Evolutionary conservation across 2,329 filamentous ascomycete species (phyloP).

Genomic region (Epichloe coenophiala): DNA sequence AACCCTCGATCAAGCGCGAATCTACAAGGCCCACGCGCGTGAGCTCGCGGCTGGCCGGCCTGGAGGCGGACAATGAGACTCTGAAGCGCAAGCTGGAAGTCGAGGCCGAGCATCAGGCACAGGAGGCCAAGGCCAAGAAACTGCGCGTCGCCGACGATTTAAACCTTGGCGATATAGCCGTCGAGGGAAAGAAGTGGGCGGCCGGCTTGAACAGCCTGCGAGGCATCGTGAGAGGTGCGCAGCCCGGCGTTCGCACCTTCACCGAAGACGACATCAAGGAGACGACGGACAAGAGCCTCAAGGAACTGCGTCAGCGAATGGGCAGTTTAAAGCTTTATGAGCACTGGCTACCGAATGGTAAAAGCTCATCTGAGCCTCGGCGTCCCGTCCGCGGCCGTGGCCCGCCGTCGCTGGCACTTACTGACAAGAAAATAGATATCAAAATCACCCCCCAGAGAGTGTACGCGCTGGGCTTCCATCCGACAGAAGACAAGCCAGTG

Average conservation of each 20-base stretch:
- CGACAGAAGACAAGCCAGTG: conserved; percentile 70
- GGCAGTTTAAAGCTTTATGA: conserved; percentile 67
- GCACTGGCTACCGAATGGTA: conserved; percentile 67
- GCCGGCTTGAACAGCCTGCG: conserved; percentile 52
- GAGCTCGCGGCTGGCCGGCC: conserved; percentile 44
- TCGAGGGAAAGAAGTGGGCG: conserved; percentile 68
- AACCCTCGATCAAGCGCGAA: conserved; percentile 32
- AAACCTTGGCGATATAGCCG: conserved; percentile 61
- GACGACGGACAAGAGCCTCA: conserved; percentile 64
- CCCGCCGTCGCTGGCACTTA: not conserved
- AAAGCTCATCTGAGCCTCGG: conserved; percentile 4
- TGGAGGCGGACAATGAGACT: conserved; percentile 32
- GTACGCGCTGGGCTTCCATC: conserved; percentile 82
- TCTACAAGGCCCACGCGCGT: conserved; percentile 36
- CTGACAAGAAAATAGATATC: conserved; percentile 46
- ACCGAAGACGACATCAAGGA: conserved; percentile 69
- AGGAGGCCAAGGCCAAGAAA: conserved; percentile 43
- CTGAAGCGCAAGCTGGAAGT: conserved; percentile 38
- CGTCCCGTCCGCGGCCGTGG: not conserved
- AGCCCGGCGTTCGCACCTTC: conserved; percentile 76
- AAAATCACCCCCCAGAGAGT: conserved; percentile 83
- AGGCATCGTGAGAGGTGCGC: conserved; percentile 48
- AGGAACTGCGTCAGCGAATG: conserved; percentile 63
- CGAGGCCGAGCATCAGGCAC: conserved; percentile 29
- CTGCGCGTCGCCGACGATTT: conserved; percentile 42